Percentiles rank a stretch among this genome's conserved stretches.
Evolutionary conservation across 2,329 filamentous ascomycete species (phyloP).

Genomic region (Arthrobotrys megalospora): DNA sequence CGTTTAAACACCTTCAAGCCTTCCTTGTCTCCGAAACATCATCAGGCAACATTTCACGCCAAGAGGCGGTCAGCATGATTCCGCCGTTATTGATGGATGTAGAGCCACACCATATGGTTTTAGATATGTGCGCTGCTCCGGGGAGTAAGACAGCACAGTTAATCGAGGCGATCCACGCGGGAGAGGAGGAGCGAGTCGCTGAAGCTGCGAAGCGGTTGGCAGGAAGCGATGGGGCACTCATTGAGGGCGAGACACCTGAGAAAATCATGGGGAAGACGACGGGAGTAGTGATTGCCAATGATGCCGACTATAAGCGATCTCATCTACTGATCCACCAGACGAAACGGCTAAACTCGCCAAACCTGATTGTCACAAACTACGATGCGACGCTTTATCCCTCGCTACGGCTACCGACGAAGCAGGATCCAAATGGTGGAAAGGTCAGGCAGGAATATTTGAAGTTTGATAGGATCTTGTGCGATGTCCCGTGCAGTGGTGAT

Average conservation of each 20-base stretch:
- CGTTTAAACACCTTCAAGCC: conserved; percentile 95
- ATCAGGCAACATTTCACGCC: conserved; percentile 96
- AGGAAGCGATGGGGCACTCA: conserved; percentile 66
- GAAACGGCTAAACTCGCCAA: conserved; percentile 95
- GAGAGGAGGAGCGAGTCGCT: conserved; percentile 86
- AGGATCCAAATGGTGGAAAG: conserved; percentile 71
- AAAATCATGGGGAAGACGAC: conserved; percentile 81
- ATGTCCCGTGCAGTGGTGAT: conserved; percentile 97
- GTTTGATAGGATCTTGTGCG: conserved; percentile 95
- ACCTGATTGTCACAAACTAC: conserved; percentile 96
- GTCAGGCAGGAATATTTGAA: conserved; percentile 82
- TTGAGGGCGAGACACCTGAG: conserved; percentile 66
- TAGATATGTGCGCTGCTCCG: conserved; percentile 96
- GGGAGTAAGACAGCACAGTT: conserved; percentile 97
- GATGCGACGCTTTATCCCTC: conserved; percentile 96
- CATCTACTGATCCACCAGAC: conserved; percentile 99
- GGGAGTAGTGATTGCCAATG: conserved; percentile 93
- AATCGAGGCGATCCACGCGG: conserved; percentile 91
- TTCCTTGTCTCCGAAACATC: conserved; percentile 97
- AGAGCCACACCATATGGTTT: conserved; percentile 88
- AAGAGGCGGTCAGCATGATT: conserved; percentile 99
- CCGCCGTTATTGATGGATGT: conserved; percentile 94
- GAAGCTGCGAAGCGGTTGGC: conserved; percentile 64
- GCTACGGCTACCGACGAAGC: conserved; percentile 81
- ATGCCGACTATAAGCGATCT: conserved; percentile 94